Conservation (phyloP, 306 rosid species). For the Vigna mungo region DNA sequence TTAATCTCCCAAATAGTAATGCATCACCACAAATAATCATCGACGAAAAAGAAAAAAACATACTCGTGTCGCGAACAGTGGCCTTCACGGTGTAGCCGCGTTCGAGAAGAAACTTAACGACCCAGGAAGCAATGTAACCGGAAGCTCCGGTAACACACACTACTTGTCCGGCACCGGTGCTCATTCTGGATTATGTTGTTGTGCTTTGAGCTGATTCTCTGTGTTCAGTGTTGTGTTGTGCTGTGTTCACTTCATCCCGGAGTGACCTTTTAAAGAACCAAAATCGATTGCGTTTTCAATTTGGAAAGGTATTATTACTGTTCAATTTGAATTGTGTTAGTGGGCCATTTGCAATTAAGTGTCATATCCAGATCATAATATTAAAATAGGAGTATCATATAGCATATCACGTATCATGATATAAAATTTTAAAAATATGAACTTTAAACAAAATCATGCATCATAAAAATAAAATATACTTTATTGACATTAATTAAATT, state of each 20-base stretch:
- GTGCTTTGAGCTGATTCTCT: no score
- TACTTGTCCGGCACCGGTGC: constrained; percentile 29
- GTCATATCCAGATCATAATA: no score
- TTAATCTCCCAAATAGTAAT: not conserved
- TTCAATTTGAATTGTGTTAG: no score
- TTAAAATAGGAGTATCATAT: no score
- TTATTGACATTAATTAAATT: no score
- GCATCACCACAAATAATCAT: not conserved
- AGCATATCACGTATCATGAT: no score
- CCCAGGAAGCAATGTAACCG: constrained; percentile 62
- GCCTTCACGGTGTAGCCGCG: constrained; percentile 60
- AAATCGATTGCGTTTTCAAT: not conserved
- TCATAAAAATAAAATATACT: no score
- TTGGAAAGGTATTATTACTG: not conserved
- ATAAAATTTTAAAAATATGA: no score
- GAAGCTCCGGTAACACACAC: constrained; percentile 61
- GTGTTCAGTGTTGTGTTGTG: not conserved
- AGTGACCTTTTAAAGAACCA: no score
- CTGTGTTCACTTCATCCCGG: not conserved
- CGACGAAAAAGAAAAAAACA: not conserved
- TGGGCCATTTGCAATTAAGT: no score
- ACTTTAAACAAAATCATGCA: no score
- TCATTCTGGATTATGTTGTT: constrained; percentile 34
- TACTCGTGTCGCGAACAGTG: constrained; percentile 54
- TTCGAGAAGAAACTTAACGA: constrained; percentile 51